Base-by-base conservation (phyloP, 2,329 filamentous ascomycete genomes). In the Colletotrichum lupini region DNA sequence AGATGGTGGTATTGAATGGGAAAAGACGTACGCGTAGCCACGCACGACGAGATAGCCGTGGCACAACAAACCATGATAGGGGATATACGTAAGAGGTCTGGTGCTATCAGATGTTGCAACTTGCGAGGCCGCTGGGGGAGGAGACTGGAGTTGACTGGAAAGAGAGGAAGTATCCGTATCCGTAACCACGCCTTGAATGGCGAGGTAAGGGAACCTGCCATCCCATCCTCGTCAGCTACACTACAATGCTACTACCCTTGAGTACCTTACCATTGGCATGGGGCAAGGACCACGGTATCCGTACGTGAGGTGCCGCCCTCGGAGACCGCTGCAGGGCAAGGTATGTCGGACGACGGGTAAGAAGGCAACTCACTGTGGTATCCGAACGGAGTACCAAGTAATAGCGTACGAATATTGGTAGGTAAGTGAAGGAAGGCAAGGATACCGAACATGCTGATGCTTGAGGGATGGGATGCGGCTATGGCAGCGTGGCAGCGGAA, bases 1-100 rank as follows among this genome's bases (percentile, higher is more conserved):
- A 58, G 46, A 60, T 55, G 62, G 72, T 72, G 52, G 61, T 32
- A 72, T 67, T 72, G 58, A 57, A 72, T 59, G 62, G 61, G 59
- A 60, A 30, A 35, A 42, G 56, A n/a, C 22, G 42, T 49, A 49
- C 42, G 8, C 42, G 42, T 49, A 49, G 32, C 42, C 12, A 28
- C 37, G 42, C 22, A 26, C 32, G 16, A 56, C 19, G 67, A 24
- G 65, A 32, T 11, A 14, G 37, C 22, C 22, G 24, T n/a, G 2
- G 24, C 3, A 9, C n/a, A 60, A 30, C 26, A 52, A 46, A 22
- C 11, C 4, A n/a, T 8, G 26, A 32, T 12, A 14, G 7, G 35
- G 32, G 32, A 12, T 35, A 11, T 8, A 12, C 26, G 22, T 19
- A 24, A n/a, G 24, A 62, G 59, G 3, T 14, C 35, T 16, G 30